These are phyloP conservation scores for Paecilomyces dactylethromorphus DNA, from an alignment of 2,329 filamentous ascomycete genomes.

Conservation along the genomic window DNA sequence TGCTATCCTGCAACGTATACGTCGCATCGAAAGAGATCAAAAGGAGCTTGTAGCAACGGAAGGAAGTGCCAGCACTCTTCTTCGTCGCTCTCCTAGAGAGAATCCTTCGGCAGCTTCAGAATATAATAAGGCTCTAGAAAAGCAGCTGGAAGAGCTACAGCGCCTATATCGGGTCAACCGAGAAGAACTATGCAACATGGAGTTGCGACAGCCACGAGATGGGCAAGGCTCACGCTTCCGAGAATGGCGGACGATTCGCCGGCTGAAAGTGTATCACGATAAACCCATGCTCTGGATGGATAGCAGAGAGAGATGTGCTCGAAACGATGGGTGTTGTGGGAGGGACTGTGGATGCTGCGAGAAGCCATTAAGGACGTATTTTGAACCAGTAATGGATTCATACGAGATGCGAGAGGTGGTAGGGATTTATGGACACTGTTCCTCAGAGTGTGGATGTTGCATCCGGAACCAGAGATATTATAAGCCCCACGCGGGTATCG, in stretches of 20 bases:
- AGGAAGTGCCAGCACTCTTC: background rate
- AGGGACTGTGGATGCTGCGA: background rate
- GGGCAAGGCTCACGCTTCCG: background rate
- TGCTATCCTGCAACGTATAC: background rate
- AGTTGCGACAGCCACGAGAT: background rate
- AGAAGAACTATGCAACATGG: background rate
- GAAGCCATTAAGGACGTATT: background rate
- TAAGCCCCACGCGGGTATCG: background rate
- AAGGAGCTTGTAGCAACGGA: background rate
- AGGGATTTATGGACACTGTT: background rate
- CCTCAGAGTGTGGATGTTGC: background rate
- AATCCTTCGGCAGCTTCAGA: background rate
- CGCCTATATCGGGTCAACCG: background rate
- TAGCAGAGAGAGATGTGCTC: background rate
- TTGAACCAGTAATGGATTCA: background rate
- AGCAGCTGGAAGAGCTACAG: background rate
- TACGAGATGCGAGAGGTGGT: background rate
- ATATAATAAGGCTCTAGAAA: background rate
- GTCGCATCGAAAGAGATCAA: background rate
- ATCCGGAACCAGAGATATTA: background rate
- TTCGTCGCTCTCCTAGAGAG: background rate
- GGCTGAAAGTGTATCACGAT: background rate
- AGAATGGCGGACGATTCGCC: background rate
- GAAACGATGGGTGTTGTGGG: background rate
- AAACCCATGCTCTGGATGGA: background rate